phyloP scores from a whole-genome alignment of 768 basidiomycete species.

The Favolaschia claudopus region DNA sequence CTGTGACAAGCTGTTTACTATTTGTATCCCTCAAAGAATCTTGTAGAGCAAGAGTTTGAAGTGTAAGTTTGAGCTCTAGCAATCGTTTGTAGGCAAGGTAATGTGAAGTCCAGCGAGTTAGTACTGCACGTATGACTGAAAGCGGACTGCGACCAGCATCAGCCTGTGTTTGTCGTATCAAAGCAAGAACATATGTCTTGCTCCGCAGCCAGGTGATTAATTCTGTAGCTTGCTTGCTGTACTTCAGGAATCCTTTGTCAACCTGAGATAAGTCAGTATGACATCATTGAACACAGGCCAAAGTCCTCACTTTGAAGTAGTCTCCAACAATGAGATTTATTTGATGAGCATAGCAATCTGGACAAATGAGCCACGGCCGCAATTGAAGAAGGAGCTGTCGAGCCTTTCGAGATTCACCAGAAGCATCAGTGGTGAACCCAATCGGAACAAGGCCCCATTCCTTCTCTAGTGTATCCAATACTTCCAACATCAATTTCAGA shows the following conservation, averaged over 20 bases:
- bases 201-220: conserved; percentile 47
- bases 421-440: conserved; percentile 40
- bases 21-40: conserved; percentile 22
- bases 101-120: conserved; percentile 48
- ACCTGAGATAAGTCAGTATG: conserved; percentile 6
- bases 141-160: background rate
- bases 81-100: conserved; percentile 42
- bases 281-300: background rate
- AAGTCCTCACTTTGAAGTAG: conserved; percentile 35
- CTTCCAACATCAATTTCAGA: conserved; percentile 15
- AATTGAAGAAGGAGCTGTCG: conserved; percentile 10
- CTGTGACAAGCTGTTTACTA: conserved; percentile 28
- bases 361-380: conserved; percentile 22
- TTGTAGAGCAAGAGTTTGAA: conserved; percentile 27
- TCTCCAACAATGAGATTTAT: conserved; percentile 49
- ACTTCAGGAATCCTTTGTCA: conserved; percentile 26
- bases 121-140: conserved; percentile 38
- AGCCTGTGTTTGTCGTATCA: conserved; percentile 32
- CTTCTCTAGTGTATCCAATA: conserved; percentile 21
- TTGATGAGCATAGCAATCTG: conserved; percentile 35
- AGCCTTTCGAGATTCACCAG: conserved; percentile 30
- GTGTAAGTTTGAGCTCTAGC: conserved; percentile 30
- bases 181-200: conserved; percentile 40
- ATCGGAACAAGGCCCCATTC: conserved; percentile 33
- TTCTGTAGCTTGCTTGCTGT: conserved; percentile 36